Evolutionary conservation across 164 flowering plant species (phyloP).

Genomic region (Malania oleifera): DNA sequence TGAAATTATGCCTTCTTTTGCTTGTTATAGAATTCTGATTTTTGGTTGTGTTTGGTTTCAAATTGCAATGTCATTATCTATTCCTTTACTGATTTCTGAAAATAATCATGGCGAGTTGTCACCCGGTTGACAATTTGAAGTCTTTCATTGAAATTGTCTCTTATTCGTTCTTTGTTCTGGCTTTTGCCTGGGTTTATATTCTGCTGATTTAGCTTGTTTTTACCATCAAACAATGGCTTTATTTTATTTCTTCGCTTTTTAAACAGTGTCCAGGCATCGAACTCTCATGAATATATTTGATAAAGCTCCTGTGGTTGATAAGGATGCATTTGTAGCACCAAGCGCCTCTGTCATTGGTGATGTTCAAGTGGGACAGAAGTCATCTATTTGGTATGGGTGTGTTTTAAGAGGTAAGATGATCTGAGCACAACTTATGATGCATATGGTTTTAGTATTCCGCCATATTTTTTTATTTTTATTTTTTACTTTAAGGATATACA

Average conservation of each 20-base stretch:
- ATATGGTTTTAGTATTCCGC: too few species aligned
- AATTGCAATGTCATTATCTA: too few species aligned
- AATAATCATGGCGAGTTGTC: too few species aligned
- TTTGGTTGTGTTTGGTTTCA: too few species aligned
- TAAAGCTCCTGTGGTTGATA: constrained; percentile 70
- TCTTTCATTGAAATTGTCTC: too few species aligned
- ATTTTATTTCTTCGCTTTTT: neutral
- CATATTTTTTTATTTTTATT: too few species aligned
- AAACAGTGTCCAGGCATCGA: constrained; percentile 78
- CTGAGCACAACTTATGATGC: neutral
- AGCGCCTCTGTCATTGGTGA: constrained; percentile 88
- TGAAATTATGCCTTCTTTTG: too few species aligned
- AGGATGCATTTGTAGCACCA: constrained; percentile 89
- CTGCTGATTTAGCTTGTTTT: neutral
- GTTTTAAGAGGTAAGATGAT: constrained; percentile 74
- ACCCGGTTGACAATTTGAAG: too few species aligned
- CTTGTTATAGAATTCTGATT: too few species aligned
- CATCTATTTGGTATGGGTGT: constrained; percentile 96
- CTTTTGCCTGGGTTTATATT: neutral
- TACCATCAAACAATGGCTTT: neutral
- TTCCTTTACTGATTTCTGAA: too few species aligned
- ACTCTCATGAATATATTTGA: constrained; percentile 91
- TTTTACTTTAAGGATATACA: too few species aligned
- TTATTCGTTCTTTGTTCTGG: neutral
- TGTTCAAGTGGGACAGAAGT: constrained; percentile 69